Conservation (phyloP, 2,329 filamentous ascomycete species). For the Emergomyces africanus region DNA sequence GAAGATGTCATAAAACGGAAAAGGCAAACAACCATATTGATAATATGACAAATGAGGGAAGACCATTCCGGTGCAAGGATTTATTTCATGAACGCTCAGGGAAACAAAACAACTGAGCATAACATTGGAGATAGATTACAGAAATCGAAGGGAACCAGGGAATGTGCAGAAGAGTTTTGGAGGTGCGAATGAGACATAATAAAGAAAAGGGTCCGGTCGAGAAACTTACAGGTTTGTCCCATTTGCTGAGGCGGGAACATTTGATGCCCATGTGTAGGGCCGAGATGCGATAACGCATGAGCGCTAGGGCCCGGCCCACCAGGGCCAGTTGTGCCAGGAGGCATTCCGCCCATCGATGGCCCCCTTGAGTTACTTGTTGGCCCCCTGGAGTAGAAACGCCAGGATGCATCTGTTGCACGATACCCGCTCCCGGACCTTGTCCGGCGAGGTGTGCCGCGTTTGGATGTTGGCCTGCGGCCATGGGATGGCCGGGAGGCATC, state of each 20-base stretch:
- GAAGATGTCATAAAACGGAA: neutral
- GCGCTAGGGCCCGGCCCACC: conserved; percentile 40
- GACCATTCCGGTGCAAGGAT: neutral
- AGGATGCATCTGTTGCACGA: conserved; percentile 47
- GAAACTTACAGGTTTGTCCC: conserved; percentile 29
- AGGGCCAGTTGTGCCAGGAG: conserved; percentile 41
- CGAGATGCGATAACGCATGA: conserved; percentile 49
- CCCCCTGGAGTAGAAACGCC: conserved; percentile 47
- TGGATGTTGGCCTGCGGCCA: conserved; percentile 44
- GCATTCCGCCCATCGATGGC: conserved; percentile 53
- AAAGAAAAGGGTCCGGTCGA: neutral
- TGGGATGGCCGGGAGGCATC: conserved; percentile 48
- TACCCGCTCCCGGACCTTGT: conserved; percentile 34
- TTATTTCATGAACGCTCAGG: neutral
- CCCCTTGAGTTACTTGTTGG: conserved; percentile 47
- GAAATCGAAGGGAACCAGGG: neutral
- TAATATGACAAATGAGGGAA: neutral
- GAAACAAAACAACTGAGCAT: neutral
- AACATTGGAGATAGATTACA: neutral
- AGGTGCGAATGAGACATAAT: neutral
- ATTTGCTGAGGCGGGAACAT: conserved; percentile 39
- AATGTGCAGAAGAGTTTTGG: neutral
- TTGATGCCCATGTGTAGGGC: conserved; percentile 39
- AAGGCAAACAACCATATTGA: neutral
- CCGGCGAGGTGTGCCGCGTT: conserved; percentile 42